These are phyloP conservation scores for Thielaviopsis euricoi DNA, from an alignment of 2,329 filamentous ascomycete species.

Conservation along the genomic window DNA sequence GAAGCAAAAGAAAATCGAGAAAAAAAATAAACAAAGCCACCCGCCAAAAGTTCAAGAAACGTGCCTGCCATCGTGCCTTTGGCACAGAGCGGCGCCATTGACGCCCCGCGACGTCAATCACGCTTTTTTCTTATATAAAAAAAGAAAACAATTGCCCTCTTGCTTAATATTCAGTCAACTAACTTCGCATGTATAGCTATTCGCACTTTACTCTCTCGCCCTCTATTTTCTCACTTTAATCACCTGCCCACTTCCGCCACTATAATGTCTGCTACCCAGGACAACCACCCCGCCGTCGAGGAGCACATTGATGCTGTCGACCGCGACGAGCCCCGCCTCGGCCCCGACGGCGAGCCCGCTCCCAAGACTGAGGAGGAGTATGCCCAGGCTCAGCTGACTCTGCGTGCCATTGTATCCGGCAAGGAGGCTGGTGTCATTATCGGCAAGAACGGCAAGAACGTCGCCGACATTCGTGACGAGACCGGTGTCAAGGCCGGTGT, in stretches of 20 bases:
- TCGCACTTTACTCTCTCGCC: conserved; percentile 7
- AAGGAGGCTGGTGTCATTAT: conserved; percentile 99
- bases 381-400: conserved; percentile 75
- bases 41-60: no score
- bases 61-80: background rate
- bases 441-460: conserved; percentile 96
- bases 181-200: background rate
- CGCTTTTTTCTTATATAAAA: no score
- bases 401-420: conserved; percentile 94
- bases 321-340: conserved; percentile 44
- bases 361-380: conserved; percentile 97
- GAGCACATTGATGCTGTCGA: conserved; percentile 47
- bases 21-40: background rate
- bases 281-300: conserved; percentile 38
- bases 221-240: conserved; percentile 14
- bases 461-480: conserved; percentile 90
- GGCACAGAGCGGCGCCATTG: background rate
- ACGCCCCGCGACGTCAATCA: background rate
- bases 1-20: background rate
- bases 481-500: conserved; percentile 96
- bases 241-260: conserved; percentile 11
- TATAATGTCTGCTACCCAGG: conserved; percentile 47
- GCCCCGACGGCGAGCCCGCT: conserved; percentile 58
- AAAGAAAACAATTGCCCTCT: background rate
- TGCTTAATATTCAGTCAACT: background rate